Evolutionary conservation across 306 rosid genomes (phyloP), one percentile per base, ranked within the genome.

Genomic region (Corylus americana): DNA sequence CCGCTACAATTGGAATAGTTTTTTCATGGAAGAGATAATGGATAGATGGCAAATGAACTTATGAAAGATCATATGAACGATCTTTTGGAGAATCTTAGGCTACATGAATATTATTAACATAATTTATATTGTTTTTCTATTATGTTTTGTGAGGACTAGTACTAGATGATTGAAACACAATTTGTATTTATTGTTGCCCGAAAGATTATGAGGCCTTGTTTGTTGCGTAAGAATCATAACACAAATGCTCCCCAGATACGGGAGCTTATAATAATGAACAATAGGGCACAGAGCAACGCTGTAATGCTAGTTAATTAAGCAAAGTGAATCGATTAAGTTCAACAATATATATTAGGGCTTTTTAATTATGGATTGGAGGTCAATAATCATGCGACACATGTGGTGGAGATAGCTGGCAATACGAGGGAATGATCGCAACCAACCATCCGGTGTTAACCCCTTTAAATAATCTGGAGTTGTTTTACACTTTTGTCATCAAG

Each of bases 11-110:
- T 76, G 81, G 73, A 49, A 75, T 29, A 81, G 50, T 18, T 70
- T 77, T 70, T 58, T 70, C 78, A 42, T 79, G 83, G 70, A 79
- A 54, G 68, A 78, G 71, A 74, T 78, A 73, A 49, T 78, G 78
- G 66, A 42, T 39, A 42, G 45, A 79, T 82, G 77, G 71, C 82
- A 79, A 73, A 47, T 70, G 67, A 79, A 73, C 57, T 55, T 22
- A 72, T 64, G 67, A 37, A 55, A 55, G 67, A 42, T 69, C 22
- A 20, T 49, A 72, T 39, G 74, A 66, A 29, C 42, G 66, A 67
- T 83, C 73, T 69, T 75, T 8, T 55, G 4, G 71, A 82, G 85
- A 78, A 83, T 82, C 83, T 85, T 71, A 35, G 64, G 64, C 73
- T 11, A 77, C 35, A 31, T 47, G n/a, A 69, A 57, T 49, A 49